A percentile compares a stretch with the other conserved stretches of the same genome.
phyloP scores from a whole-genome alignment of 2,329 filamentous ascomycete species.

The Colletotrichum theobromicola region DNA sequence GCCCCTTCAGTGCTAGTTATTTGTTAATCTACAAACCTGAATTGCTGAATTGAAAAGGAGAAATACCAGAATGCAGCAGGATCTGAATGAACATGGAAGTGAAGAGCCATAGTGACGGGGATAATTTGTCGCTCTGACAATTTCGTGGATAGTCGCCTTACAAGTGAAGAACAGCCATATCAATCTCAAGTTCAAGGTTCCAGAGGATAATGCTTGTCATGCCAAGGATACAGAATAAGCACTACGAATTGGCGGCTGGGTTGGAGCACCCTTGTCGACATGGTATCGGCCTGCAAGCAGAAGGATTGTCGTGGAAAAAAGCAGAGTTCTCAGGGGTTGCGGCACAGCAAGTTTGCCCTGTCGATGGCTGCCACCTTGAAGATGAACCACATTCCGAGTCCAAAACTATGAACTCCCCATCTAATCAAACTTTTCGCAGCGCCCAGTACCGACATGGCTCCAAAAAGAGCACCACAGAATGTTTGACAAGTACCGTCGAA shows the following conservation, averaged over 20 bases:
- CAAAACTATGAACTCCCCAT: rapidly evolving
- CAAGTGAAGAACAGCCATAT: not conserved
- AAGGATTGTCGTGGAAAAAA: not conserved
- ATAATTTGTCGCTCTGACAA: rapidly evolving
- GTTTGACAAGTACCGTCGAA: not conserved
- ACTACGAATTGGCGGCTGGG: rapidly evolving
- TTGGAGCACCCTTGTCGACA: rapidly evolving
- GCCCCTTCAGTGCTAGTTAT: rapidly evolving
- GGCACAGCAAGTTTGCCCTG: not conserved
- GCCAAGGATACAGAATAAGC: not conserved
- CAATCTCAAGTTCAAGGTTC: rapidly evolving
- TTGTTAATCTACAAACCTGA: rapidly evolving
- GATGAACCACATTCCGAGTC: not conserved
- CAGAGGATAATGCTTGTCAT: not conserved
- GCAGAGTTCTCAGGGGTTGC: not conserved
- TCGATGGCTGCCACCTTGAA: rapidly evolving
- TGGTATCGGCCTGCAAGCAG: not conserved
- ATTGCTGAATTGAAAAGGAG: too few species aligned
- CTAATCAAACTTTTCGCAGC: not conserved
- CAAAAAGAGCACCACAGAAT: not conserved
- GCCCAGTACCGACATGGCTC: rapidly evolving
- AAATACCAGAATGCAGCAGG: rapidly evolving
- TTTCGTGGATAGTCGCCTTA: not conserved
- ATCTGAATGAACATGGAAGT: rapidly evolving
- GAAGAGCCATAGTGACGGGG: not conserved